Evolutionary conservation across 2,329 filamentous ascomycete species (phyloP), one percentile per base, ranked within the genome.

Genomic region (Fusarium nodosum): DNA sequence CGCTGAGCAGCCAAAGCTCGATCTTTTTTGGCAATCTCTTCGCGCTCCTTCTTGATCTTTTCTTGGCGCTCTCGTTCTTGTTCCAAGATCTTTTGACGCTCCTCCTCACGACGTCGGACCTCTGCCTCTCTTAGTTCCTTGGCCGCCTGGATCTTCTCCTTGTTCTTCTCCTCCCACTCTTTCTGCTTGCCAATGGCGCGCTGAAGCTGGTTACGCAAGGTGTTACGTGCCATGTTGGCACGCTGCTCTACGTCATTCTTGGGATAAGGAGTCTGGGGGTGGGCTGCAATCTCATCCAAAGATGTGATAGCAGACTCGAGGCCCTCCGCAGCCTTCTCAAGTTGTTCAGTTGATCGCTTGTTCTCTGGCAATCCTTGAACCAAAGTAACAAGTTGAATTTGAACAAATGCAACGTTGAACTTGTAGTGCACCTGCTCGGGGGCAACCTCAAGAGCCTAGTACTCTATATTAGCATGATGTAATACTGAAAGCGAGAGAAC

Each of bases 381-480:
- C 31, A 92, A 88, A 46, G 91, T 91, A 22, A 95, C 95, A 56
- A 98, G 90, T 78, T 97, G 94, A 67, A 97, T 97, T 77, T 98
- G 96, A 30, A 98, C 93, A 76, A 97, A 99, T 1, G 96, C 96
- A 30, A 99, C 93, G 76, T 99, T 99, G 86, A 99, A 99, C 78
- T 96, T 93, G 79, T 96, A 93, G 79, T 97, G 93, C 31, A 94
- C 86, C 74, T 97, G 93, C 7, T 96, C 92, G 0, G 94, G 92
- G 2, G 92, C 90, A 56, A 92, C 87, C 57, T 89, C 87, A 20
- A 97, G 87, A 28, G 95, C 93, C 87, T 91, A 33, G 9, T 51
- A 22, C n/a, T 48, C 10, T 9, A 13, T 12, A 46, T 75, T 47
- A 75, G 64, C 61, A 53, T 48, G 18, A 24, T 46, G 12, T 9